Base-by-base conservation (phyloP, 2,329 filamentous ascomycete species). In the Cladosporium sp. region DNA sequence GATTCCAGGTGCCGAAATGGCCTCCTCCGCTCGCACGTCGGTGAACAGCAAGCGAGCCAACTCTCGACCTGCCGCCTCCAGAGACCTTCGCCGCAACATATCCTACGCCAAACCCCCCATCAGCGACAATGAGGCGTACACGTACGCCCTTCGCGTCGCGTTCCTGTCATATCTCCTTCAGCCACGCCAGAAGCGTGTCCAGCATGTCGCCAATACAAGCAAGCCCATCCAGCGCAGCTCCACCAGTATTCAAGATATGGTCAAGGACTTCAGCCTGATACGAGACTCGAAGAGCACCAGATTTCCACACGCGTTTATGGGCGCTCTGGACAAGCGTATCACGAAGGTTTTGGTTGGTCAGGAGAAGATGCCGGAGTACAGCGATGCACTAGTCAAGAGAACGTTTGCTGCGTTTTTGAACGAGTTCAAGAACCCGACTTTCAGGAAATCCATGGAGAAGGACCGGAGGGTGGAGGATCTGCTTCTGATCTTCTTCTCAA, bases 381-480 rank as follows among this genome's bases (percentile, higher is more conserved):
- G 86, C 66, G 93, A 98, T 74, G 78, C 87, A n/a, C 77, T 86
- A 22, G 85, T 98, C 59, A 96, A 95, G 73, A 82, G 92, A 56
- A 95, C 89, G 2, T 98, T 98, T 73, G 93, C 89, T 52, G 88
- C 89, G 59, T 95, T 95, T 58, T 86, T 96, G 67, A 96, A 92
- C 54, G 87, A 89, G 53, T 87, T 98, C 68, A 96, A 92, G 61
- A 89, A 95, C 57, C 84, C 85, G 56, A 84, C 82, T 43, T 96
- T 96, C 66, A 85, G 89, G 60, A 95, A 90, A 73, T 86, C 84
- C 54, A 89, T 96, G 76, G 90, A 96, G 66, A 95, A 95, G 72
- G 92, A 96, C 69, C 82, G 92, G 57, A 85, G 92, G 65, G 85
- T 95, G 18, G 93, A 98, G 70, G 91, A 95, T 58, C 74, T 97